These are phyloP conservation scores for Aureobasidium musti DNA, from an alignment of 2,329 filamentous ascomycete species.

Conservation along the genomic window DNA sequence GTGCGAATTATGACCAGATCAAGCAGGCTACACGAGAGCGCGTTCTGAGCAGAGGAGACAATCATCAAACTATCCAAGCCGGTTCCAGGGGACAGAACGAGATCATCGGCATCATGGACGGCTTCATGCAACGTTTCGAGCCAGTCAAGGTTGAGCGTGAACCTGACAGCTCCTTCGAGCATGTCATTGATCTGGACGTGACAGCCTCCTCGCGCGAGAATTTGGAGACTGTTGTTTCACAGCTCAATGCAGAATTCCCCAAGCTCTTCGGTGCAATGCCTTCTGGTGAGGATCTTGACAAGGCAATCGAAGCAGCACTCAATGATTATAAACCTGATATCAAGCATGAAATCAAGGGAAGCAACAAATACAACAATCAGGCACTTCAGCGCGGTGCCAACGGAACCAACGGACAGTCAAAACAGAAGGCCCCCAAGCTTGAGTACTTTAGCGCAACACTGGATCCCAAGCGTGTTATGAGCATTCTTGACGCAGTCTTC, in stretches of 20 bases:
- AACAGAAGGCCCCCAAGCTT: slow-evolving; percentile 49
- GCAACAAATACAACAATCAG: slow-evolving; percentile 45
- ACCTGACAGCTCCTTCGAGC: slow-evolving; percentile 83
- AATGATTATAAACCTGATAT: slow-evolving; percentile 75
- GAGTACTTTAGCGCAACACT: slow-evolving; percentile 68
- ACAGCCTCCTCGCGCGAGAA: slow-evolving; percentile 77
- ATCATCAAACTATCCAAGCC: slow-evolving; percentile 96
- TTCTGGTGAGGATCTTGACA: slow-evolving; percentile 70
- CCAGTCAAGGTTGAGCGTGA: slow-evolving; percentile 63
- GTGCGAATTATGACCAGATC: slow-evolving; percentile 66
- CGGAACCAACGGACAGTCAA: slow-evolving; percentile 24
- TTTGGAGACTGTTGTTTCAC: slow-evolving; percentile 73
- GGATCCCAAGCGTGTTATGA: slow-evolving; percentile 53
- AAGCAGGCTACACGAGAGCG: slow-evolving; percentile 73
- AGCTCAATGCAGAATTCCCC: slow-evolving; percentile 76
- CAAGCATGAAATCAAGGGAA: slow-evolving; percentile 69
- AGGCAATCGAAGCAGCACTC: slow-evolving; percentile 73
- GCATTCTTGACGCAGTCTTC: slow-evolving; percentile 71
- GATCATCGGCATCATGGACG: slow-evolving; percentile 89
- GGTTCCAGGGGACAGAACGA: slow-evolving; percentile 69
- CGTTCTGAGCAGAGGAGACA: slow-evolving; percentile 84
- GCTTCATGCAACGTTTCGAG: slow-evolving; percentile 86
- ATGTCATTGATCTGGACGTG: slow-evolving; percentile 81
- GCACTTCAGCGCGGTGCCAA: slow-evolving; percentile 28
- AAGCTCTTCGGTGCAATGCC: slow-evolving; percentile 72